phyloP scores from a whole-genome alignment of 2,329 filamentous ascomycete species.

The Diaporthe nobilis region DNA sequence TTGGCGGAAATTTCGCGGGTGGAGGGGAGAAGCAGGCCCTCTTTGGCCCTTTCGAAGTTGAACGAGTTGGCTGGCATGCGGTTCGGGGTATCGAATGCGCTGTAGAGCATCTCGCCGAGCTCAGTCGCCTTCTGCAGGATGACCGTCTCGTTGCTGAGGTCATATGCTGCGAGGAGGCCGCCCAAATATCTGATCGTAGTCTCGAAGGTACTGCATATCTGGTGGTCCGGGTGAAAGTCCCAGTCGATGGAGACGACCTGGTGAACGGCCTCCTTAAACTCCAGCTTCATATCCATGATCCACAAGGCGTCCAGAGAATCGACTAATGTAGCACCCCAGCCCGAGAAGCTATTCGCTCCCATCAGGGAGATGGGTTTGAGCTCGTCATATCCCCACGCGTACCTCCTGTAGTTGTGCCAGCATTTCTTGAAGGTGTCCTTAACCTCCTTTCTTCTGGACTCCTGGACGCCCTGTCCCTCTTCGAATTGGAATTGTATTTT shows the following conservation, averaged over 20 bases:
- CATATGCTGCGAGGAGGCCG: constrained; percentile 66
- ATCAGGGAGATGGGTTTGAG: constrained; percentile 64
- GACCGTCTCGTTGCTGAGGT: constrained; percentile 61
- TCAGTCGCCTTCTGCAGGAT: constrained; percentile 67
- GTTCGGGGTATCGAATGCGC: constrained; percentile 68
- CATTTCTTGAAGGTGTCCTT: constrained; percentile 58
- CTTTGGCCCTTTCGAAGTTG: constrained; percentile 58
- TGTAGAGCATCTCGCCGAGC: constrained; percentile 67
- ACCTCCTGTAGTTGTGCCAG: constrained; percentile 66
- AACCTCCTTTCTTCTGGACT: constrained; percentile 55
- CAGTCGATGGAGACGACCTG: constrained; percentile 69
- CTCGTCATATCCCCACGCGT: constrained; percentile 72
- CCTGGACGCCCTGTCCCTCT: constrained; percentile 48
- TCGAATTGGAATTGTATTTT: constrained; percentile 60
- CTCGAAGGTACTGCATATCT: constrained; percentile 72
- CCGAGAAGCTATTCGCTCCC: constrained; percentile 63
- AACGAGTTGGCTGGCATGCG: constrained; percentile 64
- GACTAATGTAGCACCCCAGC: constrained; percentile 72
- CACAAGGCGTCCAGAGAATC: constrained; percentile 72
- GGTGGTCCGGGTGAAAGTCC: constrained; percentile 53
- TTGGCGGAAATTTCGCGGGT: constrained; percentile 58
- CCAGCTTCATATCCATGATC: constrained; percentile 71
- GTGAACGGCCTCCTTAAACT: constrained; percentile 67
- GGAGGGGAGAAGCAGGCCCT: constrained; percentile 55
- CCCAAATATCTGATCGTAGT: constrained; percentile 71